Conservation (phyloP, 1,284 basidiomycete genomes). For the Tausonia pullulans region DNA sequence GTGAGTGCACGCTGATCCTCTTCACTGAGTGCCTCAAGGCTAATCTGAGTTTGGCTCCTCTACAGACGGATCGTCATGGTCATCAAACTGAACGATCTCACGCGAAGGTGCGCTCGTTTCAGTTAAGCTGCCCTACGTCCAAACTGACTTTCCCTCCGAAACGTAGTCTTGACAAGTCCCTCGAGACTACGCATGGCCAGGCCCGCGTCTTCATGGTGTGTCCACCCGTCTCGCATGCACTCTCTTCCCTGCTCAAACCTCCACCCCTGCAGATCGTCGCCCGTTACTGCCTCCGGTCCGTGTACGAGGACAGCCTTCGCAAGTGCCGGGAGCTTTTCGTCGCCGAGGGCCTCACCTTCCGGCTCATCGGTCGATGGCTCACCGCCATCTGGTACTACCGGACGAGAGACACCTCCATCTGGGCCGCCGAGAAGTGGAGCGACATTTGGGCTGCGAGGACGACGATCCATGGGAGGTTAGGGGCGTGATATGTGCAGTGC, state of each 20-base stretch:
- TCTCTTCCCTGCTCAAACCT: neutral
- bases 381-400: too few relatives aligned
- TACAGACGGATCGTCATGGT: constrained; percentile 59
- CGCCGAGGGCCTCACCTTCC: constrained; percentile 10
- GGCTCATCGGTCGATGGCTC: neutral
- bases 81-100: constrained; percentile 71
- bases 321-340: neutral
- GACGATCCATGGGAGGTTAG: too few relatives aligned
- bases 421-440: too few relatives aligned
- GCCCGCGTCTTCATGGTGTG: neutral
- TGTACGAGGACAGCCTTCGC: constrained; percentile 3
- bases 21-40: too few relatives aligned
- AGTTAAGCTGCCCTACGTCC: neutral
- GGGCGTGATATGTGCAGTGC: too few relatives aligned
- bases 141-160: neutral
- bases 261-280: constrained; percentile 6
- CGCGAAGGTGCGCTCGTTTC: constrained; percentile 26
- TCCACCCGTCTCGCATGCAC: neutral
- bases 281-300: constrained; percentile 7
- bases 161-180: constrained; percentile 4
- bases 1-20: constrained; percentile 32
- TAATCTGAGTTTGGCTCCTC: neutral
- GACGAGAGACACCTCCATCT: too few relatives aligned
- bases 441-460: too few relatives aligned
- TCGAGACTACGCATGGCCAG: constrained; percentile 11